Percentiles rank a stretch among this genome's conserved stretches.
phyloP scores from a whole-genome alignment of 23 red algal species.

The Chondrus crispus region DNA sequence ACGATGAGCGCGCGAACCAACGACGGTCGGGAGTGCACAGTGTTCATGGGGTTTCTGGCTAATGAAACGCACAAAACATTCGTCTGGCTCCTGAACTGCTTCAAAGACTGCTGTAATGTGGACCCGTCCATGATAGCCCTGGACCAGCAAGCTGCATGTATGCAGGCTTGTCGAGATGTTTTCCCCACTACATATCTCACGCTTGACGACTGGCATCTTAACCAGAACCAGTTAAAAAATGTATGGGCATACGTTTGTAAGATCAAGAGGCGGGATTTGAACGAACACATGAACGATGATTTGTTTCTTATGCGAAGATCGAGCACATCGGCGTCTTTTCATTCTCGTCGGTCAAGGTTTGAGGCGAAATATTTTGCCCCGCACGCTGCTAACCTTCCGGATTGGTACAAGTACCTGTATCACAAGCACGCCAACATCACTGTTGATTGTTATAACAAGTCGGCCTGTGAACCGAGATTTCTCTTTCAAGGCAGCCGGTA shows the following conservation, averaged over 20 bases:
- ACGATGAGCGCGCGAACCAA: not conserved
- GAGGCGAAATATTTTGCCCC: not conserved
- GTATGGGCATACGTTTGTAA: not conserved
- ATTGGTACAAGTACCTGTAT: not conserved
- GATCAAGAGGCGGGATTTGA: not conserved
- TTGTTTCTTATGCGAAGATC: not conserved
- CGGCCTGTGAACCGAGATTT: not conserved
- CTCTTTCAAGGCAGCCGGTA: not conserved
- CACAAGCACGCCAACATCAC: not conserved
- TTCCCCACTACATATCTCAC: not conserved
- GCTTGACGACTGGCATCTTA: not conserved
- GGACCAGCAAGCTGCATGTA: not conserved
- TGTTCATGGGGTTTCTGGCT: not conserved
- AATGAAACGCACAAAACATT: not conserved
- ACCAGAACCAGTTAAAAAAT: not conserved
- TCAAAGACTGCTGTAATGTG: not conserved
- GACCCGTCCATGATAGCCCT: not conserved
- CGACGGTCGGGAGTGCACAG: not conserved
- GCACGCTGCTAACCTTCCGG: not conserved
- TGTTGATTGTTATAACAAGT: not conserved
- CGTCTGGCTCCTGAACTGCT: not conserved
- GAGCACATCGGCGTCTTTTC: not conserved
- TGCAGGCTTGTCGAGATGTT: not conserved
- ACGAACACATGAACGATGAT: not conserved
- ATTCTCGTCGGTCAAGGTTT: not conserved